Conservation (phyloP, 2,329 filamentous ascomycete species). For the Xylariaceae sp. region DNA sequence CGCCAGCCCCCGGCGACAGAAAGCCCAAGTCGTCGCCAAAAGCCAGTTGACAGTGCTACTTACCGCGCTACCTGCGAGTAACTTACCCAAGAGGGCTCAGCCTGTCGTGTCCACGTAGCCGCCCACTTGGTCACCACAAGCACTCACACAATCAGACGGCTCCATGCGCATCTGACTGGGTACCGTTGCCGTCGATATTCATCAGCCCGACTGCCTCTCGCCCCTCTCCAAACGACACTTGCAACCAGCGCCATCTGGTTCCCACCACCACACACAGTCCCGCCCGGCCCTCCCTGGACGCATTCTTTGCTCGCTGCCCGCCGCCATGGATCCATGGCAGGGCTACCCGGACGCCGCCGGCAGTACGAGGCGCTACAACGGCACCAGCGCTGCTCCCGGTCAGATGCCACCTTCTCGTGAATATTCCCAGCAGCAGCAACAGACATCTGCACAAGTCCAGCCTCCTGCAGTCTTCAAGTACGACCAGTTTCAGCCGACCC, state of each 20-base stretch:
- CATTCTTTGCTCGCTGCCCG: conserved; percentile 11
- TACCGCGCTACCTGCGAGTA: too few relatives aligned
- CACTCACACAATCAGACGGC: background rate
- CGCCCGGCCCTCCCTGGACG: background rate
- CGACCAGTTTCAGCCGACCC: conserved; percentile 60
- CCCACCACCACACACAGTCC: conserved; percentile 12
- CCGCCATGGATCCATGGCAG: conserved; percentile 64
- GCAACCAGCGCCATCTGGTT: conserved; percentile 17
- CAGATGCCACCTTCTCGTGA: conserved; percentile 33
- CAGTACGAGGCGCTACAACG: conserved; percentile 60
- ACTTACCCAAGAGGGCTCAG: conserved; percentile 10
- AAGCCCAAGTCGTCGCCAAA: too few relatives aligned
- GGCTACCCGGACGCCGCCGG: conserved; percentile 63
- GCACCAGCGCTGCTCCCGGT: conserved; percentile 15
- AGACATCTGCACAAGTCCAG: conserved; percentile 44
- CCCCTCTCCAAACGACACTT: conserved; percentile 15
- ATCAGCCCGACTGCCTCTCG: conserved; percentile 9
- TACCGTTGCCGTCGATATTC: conserved; percentile 9
- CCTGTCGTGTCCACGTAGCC: conserved; percentile 20
- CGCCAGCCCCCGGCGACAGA: too few relatives aligned
- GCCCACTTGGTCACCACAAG: background rate
- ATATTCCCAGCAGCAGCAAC: conserved; percentile 30
- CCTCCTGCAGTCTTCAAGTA: conserved; percentile 63
- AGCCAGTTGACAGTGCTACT: too few relatives aligned
- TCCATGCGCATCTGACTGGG: conserved; percentile 22